Conservation (phyloP, 768 basidiomycete genomes). For the Suillus decipiens region DNA sequence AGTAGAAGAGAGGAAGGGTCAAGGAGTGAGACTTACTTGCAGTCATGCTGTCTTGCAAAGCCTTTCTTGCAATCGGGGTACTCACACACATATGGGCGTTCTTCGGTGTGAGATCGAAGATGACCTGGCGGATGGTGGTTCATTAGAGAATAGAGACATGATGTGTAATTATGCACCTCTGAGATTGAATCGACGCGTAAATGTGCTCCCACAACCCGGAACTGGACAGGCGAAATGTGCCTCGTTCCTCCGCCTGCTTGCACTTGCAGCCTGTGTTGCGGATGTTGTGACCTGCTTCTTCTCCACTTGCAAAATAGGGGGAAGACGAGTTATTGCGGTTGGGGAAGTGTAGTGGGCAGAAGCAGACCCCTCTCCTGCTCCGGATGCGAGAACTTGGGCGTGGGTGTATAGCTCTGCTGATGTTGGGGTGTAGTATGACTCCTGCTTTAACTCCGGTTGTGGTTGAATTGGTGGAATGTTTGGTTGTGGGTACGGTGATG, state of each 20-base stretch:
- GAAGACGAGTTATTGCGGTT: conserved; percentile 52
- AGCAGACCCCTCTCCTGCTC: conserved; percentile 21
- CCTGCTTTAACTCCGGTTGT: conserved; percentile 40
- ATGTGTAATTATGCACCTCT: conserved; percentile 52
- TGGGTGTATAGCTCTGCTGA: conserved; percentile 59
- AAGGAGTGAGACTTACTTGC: conserved; percentile 69
- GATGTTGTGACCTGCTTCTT: conserved; percentile 95
- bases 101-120: conserved; percentile 92
- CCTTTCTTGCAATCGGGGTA: conserved; percentile 95
- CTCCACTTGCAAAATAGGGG: conserved; percentile 88
- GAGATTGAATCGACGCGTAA: conserved; percentile 89
- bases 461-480: conserved; percentile 27
- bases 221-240: conserved; percentile 94
- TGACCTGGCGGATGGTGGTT: conserved; percentile 62
- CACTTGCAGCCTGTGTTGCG: conserved; percentile 90
- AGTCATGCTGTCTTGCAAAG: conserved; percentile 94
- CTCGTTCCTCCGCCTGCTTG: conserved; percentile 85
- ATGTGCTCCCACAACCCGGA: conserved; percentile 95
- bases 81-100: conserved; percentile 90
- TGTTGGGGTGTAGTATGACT: conserved; percentile 50
- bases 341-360: conserved; percentile 33
- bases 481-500: conserved; percentile 40
- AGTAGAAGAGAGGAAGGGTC: not conserved
- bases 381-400: conserved; percentile 40
- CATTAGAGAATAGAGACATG: not conserved